phyloP scores from a whole-genome alignment of 2,329 filamentous ascomycete species.

The Mariannaea sp. region DNA sequence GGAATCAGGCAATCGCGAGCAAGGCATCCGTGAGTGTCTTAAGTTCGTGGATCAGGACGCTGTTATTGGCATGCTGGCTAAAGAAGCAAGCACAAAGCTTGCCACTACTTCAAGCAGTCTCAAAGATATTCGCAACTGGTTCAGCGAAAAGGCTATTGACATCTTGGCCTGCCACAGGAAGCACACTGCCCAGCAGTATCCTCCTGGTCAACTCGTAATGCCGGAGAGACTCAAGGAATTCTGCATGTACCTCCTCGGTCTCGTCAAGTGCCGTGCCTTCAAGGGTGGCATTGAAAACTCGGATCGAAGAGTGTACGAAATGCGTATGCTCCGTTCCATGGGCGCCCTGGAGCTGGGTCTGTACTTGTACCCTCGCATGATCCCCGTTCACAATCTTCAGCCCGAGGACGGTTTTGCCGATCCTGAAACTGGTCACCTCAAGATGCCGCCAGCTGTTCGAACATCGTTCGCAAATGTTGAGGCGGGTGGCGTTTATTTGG shows the following conservation, averaged over 20 bases:
- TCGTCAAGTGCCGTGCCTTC: constrained; percentile 90
- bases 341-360: constrained; percentile 83
- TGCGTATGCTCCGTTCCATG: constrained; percentile 88
- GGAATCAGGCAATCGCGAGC: constrained; percentile 45
- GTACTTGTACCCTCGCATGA: constrained; percentile 94
- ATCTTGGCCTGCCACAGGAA: constrained; percentile 91
- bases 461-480: constrained; percentile 88
- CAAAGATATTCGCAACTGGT: constrained; percentile 80
- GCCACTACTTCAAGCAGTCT: constrained; percentile 69
- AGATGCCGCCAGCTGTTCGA: constrained; percentile 79
- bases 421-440: constrained; percentile 79
- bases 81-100: constrained; percentile 90
- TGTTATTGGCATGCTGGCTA: constrained; percentile 84
- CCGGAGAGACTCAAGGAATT: constrained; percentile 97
- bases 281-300: constrained; percentile 91
- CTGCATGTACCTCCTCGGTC: constrained; percentile 90
- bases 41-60: constrained; percentile 97
- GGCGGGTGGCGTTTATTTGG: constrained; percentile 89
- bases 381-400: constrained; percentile 87
- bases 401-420: constrained; percentile 93
- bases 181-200: constrained; percentile 83
- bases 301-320: constrained; percentile 87
- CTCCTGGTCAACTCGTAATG: constrained; percentile 89
- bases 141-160: constrained; percentile 92
- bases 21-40: constrained; percentile 78